Base-by-base conservation (phyloP, 345 rosid species). In the Aethionema arabicum region DNA sequence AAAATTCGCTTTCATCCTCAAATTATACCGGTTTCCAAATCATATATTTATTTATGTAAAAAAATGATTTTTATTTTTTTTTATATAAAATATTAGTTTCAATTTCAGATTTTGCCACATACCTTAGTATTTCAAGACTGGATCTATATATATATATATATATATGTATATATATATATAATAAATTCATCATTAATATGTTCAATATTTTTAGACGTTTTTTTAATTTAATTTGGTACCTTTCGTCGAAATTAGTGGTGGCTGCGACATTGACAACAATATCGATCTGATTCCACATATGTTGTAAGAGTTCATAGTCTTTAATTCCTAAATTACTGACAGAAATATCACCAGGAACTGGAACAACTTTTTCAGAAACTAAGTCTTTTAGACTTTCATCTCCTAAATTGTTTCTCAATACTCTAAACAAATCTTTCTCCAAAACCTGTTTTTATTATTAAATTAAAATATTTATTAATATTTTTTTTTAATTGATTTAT, bases 161-260 rank as follows among this genome's bases (percentile, higher is more conserved):
- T n/a, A n/a, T n/a, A n/a, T n/a, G n/a, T n/a, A 21, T 21, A 21
- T 21, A 21, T 21, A 21, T 21, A 21, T 21, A 21, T 2, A 21
- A 21, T 2, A 21, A 21, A 21, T 21, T 21, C 27, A 21, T 21
- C 21, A 45, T 29, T 27, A 30, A 4, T 27, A 52, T 11, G 32
- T 33, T 54, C 27, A 32, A 54, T 54, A 5, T 5, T 4, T n/a
- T 8, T 15, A 32, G 35, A 11, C 5, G 4, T 11, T 45, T 0
- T 11, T 32, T 1, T 5, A 5, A 15, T 31, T 11, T 51, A 1
- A 2, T 36, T 45, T 0, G 50, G 37, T n/a, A 82, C 92, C 95
- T 85, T 59, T 87, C 95, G 62, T 90, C 87, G 27, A 90, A 90
- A 62, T 70, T 78, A 38, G 89, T 85, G 3, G 85, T 80, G 49